Evolutionary conservation across 176 grass and related monocot genomes (phyloP).

Genomic region (Carex kokanica): DNA sequence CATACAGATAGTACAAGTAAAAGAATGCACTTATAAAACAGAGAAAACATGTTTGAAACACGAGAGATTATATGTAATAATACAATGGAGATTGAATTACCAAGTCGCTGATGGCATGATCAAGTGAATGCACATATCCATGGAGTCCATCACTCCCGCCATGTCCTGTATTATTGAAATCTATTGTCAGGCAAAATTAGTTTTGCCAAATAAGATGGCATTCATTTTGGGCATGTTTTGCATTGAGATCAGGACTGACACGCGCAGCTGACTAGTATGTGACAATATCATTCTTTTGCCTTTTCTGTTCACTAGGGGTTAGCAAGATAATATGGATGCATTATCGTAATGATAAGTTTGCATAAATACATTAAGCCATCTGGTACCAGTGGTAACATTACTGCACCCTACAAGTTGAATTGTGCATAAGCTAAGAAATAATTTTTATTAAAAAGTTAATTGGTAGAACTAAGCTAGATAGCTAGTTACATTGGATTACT

Average conservation of each 20-base stretch:
- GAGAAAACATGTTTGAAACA: background rate
- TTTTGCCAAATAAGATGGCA: background rate
- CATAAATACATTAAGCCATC: slow-evolving; percentile 4
- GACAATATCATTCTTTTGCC: background rate
- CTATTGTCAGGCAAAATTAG: slow-evolving; percentile 6
- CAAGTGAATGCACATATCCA: slow-evolving; percentile 92
- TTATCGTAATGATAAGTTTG: background rate
- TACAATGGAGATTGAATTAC: slow-evolving; percentile 30
- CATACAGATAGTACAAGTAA: background rate
- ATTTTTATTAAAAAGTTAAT: background rate
- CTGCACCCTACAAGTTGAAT: background rate
- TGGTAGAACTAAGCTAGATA: background rate
- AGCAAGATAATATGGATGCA: background rate
- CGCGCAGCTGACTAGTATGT: background rate
- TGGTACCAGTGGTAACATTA: background rate
- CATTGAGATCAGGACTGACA: background rate
- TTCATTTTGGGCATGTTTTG: background rate
- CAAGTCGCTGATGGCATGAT: slow-evolving; percentile 70
- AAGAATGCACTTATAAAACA: background rate
- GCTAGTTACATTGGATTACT: slow-evolving; percentile 1
- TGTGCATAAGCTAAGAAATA: background rate
- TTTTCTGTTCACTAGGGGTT: background rate
- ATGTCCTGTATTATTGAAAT: slow-evolving; percentile 50
- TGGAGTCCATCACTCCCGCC: slow-evolving; percentile 87
- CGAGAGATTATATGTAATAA: background rate